Evolutionary conservation across 768 basidiomycete species (phyloP).

Genomic region (Melanogaster broomeanus): DNA sequence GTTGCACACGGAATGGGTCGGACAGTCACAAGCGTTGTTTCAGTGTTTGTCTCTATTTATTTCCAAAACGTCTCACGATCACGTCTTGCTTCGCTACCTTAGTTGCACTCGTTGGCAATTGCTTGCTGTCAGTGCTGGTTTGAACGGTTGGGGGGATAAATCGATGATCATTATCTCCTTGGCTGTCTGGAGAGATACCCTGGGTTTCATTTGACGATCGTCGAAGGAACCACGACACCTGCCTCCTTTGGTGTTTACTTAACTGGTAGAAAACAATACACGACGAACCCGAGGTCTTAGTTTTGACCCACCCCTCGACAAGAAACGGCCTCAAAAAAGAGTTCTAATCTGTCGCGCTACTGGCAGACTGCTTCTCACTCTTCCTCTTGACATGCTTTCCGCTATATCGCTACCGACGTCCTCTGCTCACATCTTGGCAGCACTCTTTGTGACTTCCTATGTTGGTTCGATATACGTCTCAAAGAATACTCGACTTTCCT

Average conservation of each 20-base stretch:
- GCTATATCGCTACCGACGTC: slow-evolving; percentile 32
- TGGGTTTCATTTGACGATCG: background rate
- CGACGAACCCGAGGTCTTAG: background rate
- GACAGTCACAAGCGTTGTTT: slow-evolving; percentile 3
- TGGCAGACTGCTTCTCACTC: background rate
- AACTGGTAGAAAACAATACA: slow-evolving; percentile 10
- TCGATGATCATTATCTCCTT: background rate
- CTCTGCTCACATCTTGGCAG: slow-evolving; percentile 55
- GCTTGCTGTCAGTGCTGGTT: no score
- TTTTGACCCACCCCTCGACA: slow-evolving; percentile 6
- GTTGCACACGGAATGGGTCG: slow-evolving; percentile 22
- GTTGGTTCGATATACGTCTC: slow-evolving; percentile 84
- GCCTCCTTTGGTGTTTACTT: background rate
- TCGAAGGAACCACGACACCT: slow-evolving; percentile 1
- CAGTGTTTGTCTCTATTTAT: slow-evolving; percentile 19
- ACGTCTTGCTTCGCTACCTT: no score
- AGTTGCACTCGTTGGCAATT: no score
- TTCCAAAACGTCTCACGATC: slow-evolving; percentile 15
- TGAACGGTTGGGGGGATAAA: no score
- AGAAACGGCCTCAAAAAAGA: slow-evolving; percentile 12
- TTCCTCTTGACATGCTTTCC: slow-evolving; percentile 17
- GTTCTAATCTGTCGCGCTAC: slow-evolving; percentile 2
- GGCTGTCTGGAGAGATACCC: background rate
- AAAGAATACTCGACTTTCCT: slow-evolving; percentile 60
- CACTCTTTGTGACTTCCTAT: slow-evolving; percentile 64